Evolutionary conservation across 2,329 filamentous ascomycete species (phyloP).

Genomic region (Conoideocrella luteorostrata): DNA sequence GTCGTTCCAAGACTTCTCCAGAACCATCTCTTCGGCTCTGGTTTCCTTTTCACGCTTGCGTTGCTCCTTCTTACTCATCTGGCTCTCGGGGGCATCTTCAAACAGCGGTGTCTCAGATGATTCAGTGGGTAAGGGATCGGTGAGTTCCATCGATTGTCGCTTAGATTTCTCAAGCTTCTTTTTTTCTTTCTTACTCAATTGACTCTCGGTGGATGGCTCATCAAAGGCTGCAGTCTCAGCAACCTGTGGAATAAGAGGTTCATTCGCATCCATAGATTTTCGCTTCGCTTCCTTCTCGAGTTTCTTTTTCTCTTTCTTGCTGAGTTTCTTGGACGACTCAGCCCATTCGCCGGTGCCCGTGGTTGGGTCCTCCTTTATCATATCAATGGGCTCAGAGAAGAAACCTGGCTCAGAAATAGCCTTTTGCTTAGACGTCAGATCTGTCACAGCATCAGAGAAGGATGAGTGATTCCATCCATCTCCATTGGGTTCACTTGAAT

Average conservation of each 20-base stretch:
- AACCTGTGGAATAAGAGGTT: constrained; percentile 4
- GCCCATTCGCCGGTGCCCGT: constrained; percentile 18
- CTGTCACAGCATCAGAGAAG: constrained; percentile 41
- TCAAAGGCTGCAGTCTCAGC: constrained; percentile 12
- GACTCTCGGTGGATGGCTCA: constrained; percentile 17
- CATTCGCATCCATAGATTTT: constrained; percentile 22
- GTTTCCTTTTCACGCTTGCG: constrained; percentile 36
- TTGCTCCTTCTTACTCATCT: constrained; percentile 28
- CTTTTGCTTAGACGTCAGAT: constrained; percentile 21
- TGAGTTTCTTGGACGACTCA: constrained; percentile 26
- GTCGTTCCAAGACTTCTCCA: constrained; percentile 16
- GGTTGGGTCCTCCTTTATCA: constrained; percentile 25
- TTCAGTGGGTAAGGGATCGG: constrained; percentile 6
- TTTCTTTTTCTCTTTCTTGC: constrained; percentile 45
- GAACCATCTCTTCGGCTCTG: constrained; percentile 16
- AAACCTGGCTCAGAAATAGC: constrained; percentile 32
- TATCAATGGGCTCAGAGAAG: constrained; percentile 42
- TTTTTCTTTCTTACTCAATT: constrained; percentile 42
- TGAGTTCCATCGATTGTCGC: constrained; percentile 9
- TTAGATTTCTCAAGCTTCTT: constrained; percentile 37
- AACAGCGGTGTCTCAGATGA: constrained; percentile 10
- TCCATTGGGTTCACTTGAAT: constrained; percentile 42
- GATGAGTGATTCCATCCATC: constrained; percentile 41
- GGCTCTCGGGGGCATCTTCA: constrained; percentile 19
- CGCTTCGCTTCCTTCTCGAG: constrained; percentile 33